Base-by-base conservation (phyloP, 495 filamentous ascomycete genomes). In the Halenospora varia region DNA sequence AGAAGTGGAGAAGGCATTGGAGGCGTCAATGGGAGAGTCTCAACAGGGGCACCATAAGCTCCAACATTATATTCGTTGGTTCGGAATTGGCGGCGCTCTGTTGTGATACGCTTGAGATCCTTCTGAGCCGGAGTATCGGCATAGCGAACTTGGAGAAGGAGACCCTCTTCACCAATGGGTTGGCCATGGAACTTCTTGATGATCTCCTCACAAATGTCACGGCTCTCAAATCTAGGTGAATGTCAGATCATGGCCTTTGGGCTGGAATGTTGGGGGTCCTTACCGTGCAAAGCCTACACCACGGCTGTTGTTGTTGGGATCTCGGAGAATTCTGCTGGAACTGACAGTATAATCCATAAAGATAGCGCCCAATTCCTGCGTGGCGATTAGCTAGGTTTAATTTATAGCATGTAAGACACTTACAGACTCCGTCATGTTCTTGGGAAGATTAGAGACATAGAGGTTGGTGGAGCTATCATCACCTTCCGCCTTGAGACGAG, bases 201-300 rank as follows among this genome's bases (percentile, higher is more conserved):
- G 53, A 97, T 82, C 53, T 87, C 81, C 61, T 97, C 90, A 56
- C 94, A 97, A 53, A 90, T 80, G 0, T 93, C 88, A 29, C 90
- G 94, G 56, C 76, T 81, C 67, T 96, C 90, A 65, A 99, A 99
- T 1, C 65, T 67, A 42, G 46, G 25, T 89, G 95, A 59, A 25
- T 1, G 25, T 53, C 17, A 48, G 57, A 13, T 25, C 25, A 50
- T 11, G 41, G 2, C 19, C 35, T 23, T 47, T n/a, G 22, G n/a
- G 23, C 45, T 8, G 25, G 19, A 41, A 20, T 6, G 18, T 52
- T 41, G 41, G 48, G 35, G 19, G 73, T 23, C 10, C 80, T 70
- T 72, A 96, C 93, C 93, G 84, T 68, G 94, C 95, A 74, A 99
- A 99, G 23, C 94, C 94, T 59, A 97, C 94, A 68, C 95, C 93